A percentile compares a stretch with the other conserved stretches of the same genome.
phyloP scores from a whole-genome alignment of 2,329 filamentous ascomycete genomes.

The Ascochyta viciae-villosae region DNA sequence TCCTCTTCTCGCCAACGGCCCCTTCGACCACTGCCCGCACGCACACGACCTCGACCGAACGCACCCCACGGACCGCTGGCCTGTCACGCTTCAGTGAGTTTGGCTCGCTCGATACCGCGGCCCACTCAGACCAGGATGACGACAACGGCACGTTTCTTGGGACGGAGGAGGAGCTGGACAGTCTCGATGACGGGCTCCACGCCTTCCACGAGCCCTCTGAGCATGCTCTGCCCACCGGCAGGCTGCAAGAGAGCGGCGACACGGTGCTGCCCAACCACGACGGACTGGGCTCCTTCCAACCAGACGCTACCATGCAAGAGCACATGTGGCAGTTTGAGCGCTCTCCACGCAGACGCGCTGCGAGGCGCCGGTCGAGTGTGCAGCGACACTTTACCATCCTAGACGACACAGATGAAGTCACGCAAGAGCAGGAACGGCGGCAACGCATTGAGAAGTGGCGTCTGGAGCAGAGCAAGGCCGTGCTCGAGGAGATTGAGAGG shows the following conservation, averaged over 20 bases:
- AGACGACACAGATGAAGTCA: constrained; percentile 58
- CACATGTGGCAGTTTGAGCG: constrained; percentile 89
- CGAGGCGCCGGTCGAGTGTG: constrained; percentile 62
- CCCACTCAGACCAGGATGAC: constrained; percentile 60
- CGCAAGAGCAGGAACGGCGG: constrained; percentile 74
- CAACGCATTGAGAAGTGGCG: constrained; percentile 91
- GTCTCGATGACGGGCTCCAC: constrained; percentile 87
- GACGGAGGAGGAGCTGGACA: constrained; percentile 80
- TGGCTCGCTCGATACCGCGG: constrained; percentile 75
- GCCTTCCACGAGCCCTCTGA: constrained; percentile 75
- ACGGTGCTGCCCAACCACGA: constrained; percentile 90
- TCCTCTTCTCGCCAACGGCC: constrained; percentile 77
- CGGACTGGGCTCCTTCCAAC: constrained; percentile 85
- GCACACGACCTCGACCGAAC: constrained; percentile 69
- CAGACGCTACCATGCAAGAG: constrained; percentile 73
- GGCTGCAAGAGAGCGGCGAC: constrained; percentile 62
- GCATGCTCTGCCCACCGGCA: constrained; percentile 51
- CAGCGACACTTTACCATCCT: constrained; percentile 64
- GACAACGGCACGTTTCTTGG: constrained; percentile 52
- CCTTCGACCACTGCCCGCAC: constrained; percentile 73
- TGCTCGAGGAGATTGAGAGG: constrained; percentile 87
- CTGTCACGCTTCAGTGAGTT: constrained; percentile 80
- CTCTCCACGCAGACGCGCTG: constrained; percentile 70
- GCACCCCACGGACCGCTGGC: constrained; percentile 70
- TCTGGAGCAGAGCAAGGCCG: constrained; percentile 83